Percentiles rank a stretch among this genome's conserved stretches.
phyloP scores from a whole-genome alignment of 495 filamentous ascomycete species.

The Lasiosphaeria hispida region DNA sequence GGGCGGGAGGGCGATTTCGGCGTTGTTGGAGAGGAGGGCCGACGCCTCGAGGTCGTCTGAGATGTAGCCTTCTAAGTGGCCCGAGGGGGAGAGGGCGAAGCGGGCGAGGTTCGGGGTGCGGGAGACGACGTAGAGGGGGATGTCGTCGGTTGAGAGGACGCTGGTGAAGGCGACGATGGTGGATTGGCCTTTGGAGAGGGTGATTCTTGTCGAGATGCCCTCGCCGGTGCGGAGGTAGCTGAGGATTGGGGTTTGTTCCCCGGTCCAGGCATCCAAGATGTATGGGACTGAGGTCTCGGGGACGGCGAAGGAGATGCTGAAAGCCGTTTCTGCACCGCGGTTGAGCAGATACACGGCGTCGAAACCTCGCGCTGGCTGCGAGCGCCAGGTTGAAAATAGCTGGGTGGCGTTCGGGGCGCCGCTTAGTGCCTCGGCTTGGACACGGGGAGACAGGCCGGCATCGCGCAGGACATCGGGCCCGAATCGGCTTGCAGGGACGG shows the following conservation, averaged over 20 bases:
- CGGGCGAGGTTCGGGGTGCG: constrained; percentile 12
- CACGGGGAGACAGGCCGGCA: constrained; percentile 25
- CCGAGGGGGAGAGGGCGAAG: constrained; percentile 17
- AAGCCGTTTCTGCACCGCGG: constrained; percentile 21
- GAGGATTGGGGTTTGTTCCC: constrained; percentile 33
- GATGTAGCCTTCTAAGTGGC: constrained; percentile 3
- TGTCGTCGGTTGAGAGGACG: constrained; percentile 5
- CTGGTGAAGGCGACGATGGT: constrained; percentile 36
- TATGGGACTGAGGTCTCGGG: constrained; percentile 32
- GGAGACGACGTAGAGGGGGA: constrained; percentile 22
- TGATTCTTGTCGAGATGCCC: constrained; percentile 28
- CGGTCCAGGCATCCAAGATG: constrained; percentile 43
- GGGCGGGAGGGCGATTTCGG: constrained; percentile 14
- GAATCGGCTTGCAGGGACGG: constrained; percentile 14
- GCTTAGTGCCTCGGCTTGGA: constrained; percentile 25
- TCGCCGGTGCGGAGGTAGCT: constrained; percentile 25
- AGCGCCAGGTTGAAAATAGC: constrained; percentile 37
- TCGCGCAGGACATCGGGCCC: constrained; percentile 4
- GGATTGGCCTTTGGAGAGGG: constrained; percentile 35
- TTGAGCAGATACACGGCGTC: constrained; percentile 45
- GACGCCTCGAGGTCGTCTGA: constrained; percentile 3
- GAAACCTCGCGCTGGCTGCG: constrained; percentile 16
- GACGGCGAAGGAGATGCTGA: constrained; percentile 30
- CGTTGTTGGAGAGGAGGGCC: constrained; percentile 31
- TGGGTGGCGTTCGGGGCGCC: constrained; percentile 29